phyloP scores from a whole-genome alignment of 2,329 filamentous ascomycete genomes.

The Lomentospora prolificans region DNA sequence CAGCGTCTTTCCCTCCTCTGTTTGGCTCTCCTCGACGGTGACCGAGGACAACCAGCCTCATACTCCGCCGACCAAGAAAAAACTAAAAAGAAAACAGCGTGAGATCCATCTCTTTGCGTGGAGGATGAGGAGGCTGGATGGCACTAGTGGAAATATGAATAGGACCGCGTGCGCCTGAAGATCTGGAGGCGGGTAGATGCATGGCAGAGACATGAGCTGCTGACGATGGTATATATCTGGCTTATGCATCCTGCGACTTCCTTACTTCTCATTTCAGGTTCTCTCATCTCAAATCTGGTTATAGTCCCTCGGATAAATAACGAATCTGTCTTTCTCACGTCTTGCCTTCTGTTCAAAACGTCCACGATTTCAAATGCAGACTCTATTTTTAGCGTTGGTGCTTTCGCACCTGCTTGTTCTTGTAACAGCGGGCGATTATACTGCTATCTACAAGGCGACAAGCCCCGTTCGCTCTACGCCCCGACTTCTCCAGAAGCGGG shows the following conservation, averaged over 20 bases:
- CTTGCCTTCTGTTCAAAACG: background rate
- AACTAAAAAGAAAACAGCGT: too few relatives aligned
- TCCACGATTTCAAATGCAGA: background rate
- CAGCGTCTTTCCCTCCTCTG: too few relatives aligned
- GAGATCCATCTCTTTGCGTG: too few relatives aligned
- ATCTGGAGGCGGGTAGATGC: background rate
- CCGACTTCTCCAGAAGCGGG: background rate
- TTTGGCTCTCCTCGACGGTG: too few relatives aligned
- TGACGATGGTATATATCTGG: background rate
- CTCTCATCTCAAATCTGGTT: background rate
- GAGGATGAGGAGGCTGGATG: too few relatives aligned
- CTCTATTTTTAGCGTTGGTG: background rate
- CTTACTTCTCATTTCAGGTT: background rate
- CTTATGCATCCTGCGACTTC: background rate
- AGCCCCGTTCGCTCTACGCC: background rate
- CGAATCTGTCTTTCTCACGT: too few relatives aligned
- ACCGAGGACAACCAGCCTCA: too few relatives aligned
- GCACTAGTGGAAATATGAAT: too few relatives aligned
- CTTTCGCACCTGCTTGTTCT: background rate
- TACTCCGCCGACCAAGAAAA: too few relatives aligned
- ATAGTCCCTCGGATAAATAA: too few relatives aligned
- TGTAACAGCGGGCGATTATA: background rate
- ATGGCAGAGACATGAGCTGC: background rate
- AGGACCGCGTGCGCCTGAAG: background rate
- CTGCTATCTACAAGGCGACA: background rate